A percentile compares a stretch with the other conserved stretches of the same genome.
phyloP scores from a whole-genome alignment of 495 filamentous ascomycete species.

The Hypoxylon crocopeplum region DNA sequence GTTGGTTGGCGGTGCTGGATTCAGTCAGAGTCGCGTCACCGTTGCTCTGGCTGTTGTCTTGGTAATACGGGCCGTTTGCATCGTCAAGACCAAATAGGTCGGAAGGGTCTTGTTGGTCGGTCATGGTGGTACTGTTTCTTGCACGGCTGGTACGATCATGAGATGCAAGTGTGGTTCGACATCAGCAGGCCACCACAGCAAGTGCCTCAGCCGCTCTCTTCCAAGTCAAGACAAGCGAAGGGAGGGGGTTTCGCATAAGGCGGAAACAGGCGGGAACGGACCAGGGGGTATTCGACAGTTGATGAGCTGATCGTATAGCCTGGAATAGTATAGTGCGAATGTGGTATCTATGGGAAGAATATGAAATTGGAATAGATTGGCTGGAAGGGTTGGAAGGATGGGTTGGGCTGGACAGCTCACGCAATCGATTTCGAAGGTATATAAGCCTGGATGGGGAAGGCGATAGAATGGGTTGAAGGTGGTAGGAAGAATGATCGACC shows the following conservation, averaged over 20 bases:
- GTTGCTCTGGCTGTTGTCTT: conserved; percentile 34
- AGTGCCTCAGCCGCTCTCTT: conserved; percentile 30
- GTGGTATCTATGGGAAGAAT: conserved; percentile 31
- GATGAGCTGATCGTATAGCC: conserved; percentile 36
- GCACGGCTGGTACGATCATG: conserved; percentile 42
- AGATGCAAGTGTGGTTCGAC: conserved; percentile 46
- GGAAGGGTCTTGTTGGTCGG: conserved; percentile 39
- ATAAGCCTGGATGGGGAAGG: conserved; percentile 26
- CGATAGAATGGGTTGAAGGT: conserved; percentile 2
- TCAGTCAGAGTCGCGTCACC: conserved; percentile 39
- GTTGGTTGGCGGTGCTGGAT: conserved; percentile 38
- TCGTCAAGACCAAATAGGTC: conserved; percentile 44
- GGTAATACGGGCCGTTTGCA: conserved; percentile 39
- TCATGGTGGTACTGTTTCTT: conserved; percentile 33
- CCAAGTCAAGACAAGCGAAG: conserved; percentile 33
- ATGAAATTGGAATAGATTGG: conserved; percentile 20
- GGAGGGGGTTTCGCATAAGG: conserved; percentile 39
- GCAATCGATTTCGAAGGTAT: conserved; percentile 22
- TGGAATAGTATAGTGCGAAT: conserved; percentile 36
- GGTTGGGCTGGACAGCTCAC: conserved; percentile 23
- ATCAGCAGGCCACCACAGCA: conserved; percentile 38
- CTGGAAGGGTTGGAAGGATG: no score
- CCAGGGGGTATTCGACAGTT: conserved; percentile 28
- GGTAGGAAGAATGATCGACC: not conserved
- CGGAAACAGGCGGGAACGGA: conserved; percentile 25